Evolutionary conservation across 768 basidiomycete species (phyloP), one percentile per base, ranked within the genome.

Genomic region (Cyathus striatus): DNA sequence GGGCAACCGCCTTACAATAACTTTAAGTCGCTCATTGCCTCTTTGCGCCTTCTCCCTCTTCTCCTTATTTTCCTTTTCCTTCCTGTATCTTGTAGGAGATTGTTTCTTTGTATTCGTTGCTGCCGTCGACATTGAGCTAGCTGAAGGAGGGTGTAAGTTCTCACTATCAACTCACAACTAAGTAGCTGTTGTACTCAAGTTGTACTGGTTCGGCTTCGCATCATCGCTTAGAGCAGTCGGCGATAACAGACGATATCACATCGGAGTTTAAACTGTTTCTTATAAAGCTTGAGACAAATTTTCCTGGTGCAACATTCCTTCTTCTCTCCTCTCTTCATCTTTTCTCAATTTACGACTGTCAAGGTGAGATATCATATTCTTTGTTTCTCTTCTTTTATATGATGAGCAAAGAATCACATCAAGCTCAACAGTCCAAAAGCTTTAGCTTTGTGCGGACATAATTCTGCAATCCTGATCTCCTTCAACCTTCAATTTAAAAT

Each of bases 1-100:
- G 0, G 95, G 95, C 4, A 97, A 71, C 27, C 90, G 69, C 33
- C 95, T 81, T 14, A 97, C 83, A 50, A 96, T 76, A 23, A 83
- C 82, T 73, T 99, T 98, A 53, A 92, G 66, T 4, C 86, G 78
- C 48, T 86, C 84, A 4, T 63, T 62, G 16, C 64, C 61, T 12
- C 62, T 64, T 1, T 49, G 57, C 38, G 41, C 51, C 27, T 54
- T 64, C 23, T 46, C 45, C 47, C 66, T 64, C 47, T 63, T 68
- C 35, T 59, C 45, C 40, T 65, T 61, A 38, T 52, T 62, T 21
- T 64, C 62, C 40, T 53, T 62, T 23, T 66, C 63, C 45, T 60
- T 62, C 43, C 64, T 63, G 12, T 60, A 63, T 27, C 66, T 73
- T n/a, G 55, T 35, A 23, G 53, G 56, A 12, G 57, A 42, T 25